Conservation (phyloP, 148 eudicot genomes). For the Amaranthus palmeri region DNA sequence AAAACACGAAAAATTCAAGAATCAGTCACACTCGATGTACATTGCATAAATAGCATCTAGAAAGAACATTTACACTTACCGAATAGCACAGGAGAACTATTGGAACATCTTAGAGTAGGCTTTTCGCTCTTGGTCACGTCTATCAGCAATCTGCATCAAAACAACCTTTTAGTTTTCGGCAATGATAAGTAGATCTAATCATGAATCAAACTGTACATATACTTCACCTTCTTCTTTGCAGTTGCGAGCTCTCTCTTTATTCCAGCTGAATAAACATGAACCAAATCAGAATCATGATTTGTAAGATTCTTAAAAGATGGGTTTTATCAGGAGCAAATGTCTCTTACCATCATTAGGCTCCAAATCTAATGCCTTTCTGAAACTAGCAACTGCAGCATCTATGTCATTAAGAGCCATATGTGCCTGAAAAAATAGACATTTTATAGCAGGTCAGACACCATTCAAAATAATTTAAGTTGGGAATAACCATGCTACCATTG, state of each 20-base stretch:
- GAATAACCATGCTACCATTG: too few species aligned
- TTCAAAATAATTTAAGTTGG: not conserved
- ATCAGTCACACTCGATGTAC: not conserved
- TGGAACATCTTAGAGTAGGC: conserved; percentile 54
- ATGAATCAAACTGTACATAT: not conserved
- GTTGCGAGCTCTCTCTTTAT: conserved; percentile 65
- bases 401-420: conserved; percentile 81
- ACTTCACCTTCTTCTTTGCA: conserved; percentile 68
- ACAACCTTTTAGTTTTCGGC: not conserved
- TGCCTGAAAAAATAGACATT: conserved; percentile 42
- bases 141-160: conserved; percentile 53
- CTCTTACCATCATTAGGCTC: conserved; percentile 82
- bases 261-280: conserved; percentile 43
- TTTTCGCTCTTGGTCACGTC: conserved; percentile 58
- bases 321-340: not conserved
- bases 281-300: not conserved
- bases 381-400: conserved; percentile 80
- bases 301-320: not conserved
- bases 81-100: conserved; percentile 17
- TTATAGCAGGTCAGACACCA: conserved; percentile 5
- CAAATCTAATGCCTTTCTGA: conserved; percentile 68
- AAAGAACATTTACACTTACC: conserved; percentile 10
- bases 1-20: not conserved
- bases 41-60: not conserved
- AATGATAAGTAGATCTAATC: not conserved